These are phyloP conservation scores for Lodderomyces margitis DNA, from an alignment of 1,139 yeast genomes.

Conservation along the genomic window DNA sequence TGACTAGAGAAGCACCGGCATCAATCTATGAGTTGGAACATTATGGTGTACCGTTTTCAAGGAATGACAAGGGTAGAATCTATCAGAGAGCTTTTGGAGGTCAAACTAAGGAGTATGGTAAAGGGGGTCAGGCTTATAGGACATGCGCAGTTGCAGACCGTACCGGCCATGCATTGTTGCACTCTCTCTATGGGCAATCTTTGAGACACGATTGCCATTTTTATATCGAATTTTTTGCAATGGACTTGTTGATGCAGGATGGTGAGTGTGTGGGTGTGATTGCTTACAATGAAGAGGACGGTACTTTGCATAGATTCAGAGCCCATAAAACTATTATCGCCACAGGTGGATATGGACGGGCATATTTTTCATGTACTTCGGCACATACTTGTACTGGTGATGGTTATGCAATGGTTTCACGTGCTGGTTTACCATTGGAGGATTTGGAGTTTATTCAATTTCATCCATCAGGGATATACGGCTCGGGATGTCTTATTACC, in stretches of 20 bases:
- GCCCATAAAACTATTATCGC: conserved; percentile 96
- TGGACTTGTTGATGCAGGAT: conserved; percentile 91
- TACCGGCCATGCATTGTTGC: conserved; percentile 96
- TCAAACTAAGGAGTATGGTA: conserved; percentile 91
- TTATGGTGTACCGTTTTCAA: conserved; percentile 96
- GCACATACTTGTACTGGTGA: conserved; percentile 99
- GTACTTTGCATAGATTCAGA: conserved; percentile 95
- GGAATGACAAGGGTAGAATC: conserved; percentile 94
- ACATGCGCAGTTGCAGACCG: conserved; percentile 99
- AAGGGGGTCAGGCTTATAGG: conserved; percentile 98
- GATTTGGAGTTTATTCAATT: conserved; percentile 97
- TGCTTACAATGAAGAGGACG: conserved; percentile 98
- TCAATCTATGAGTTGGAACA: conserved; percentile 96
- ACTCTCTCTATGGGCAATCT: conserved; percentile 94
- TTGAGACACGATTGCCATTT: conserved; percentile 95
- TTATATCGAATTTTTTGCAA: conserved; percentile 94
- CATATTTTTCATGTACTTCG: conserved; percentile 97
- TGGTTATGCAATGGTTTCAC: conserved; percentile 95
- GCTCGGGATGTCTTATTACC: conserved; percentile 96
- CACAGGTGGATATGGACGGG: conserved; percentile 98
- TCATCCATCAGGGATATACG: conserved; percentile 99
- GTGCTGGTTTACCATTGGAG: conserved; percentile 97
- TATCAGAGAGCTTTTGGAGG: conserved; percentile 99
- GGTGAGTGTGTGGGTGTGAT: conserved; percentile 96
- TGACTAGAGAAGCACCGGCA: conserved; percentile 97